Base-by-base conservation (phyloP, 306 rosid genomes). In the Cajanus cajan region DNA sequence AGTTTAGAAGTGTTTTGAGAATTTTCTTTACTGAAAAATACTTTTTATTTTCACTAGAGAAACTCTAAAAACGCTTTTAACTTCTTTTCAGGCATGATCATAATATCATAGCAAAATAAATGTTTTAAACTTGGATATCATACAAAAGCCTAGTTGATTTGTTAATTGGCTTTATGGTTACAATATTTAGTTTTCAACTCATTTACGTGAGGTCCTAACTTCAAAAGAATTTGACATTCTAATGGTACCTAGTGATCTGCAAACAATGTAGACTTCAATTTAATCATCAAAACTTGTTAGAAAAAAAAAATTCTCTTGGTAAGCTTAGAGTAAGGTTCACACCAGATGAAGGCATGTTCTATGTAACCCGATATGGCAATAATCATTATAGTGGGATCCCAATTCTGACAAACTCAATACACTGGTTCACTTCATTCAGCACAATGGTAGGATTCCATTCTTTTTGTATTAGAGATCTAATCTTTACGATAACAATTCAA, bases 171-270 rank as follows among this genome's bases (percentile, higher is more conserved):
- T 54, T 55, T 21, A 1, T 14, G 41, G 67, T 3, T 73, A 31
- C 24, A 63, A 40, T 61, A 24, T 24, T 47, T 2, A 28, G 50
- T 78, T 37, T 24, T 7, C n/a, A 51, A 7, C 10, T 72, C 14
- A 4, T 24, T n/a, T n/a, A n/a, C 22, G 44, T 25, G 25, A 55
- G 11, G 50, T 52, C 51, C 8, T 13, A 64, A 63, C 15, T 63
- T 18, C 62, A n/a, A 18, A 59, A 22, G 33, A 62, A 51, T 28
- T 24, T 9, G 13, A 74, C 83, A n/a, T 68, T 87, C 28, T 85
- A 87, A 0, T 85, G 90, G 63, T 85, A 88, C 88, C 0, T 86
- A 79, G 59, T 86, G 89, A 33, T 84, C 85, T 86, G 83, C 78
- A n/a, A n/a, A n/a, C 77, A n/a, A n/a, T n/a, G n/a, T n/a, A 66